These are phyloP conservation scores for Sporothrix phasma DNA, from an alignment of 2,329 filamentous ascomycete species.

Conservation along the genomic window DNA sequence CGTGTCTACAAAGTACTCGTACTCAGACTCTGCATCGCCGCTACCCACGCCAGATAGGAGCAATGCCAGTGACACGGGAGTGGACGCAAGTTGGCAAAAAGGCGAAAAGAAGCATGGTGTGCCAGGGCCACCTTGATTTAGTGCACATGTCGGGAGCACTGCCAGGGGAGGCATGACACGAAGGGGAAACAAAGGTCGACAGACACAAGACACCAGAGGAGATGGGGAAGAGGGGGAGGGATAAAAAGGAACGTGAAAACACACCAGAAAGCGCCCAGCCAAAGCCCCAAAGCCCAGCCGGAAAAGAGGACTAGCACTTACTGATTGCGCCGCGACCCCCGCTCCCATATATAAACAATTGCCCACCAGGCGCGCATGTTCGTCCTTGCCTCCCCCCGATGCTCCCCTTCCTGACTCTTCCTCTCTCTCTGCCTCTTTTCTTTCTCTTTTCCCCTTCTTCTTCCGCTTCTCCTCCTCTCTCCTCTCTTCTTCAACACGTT, in stretches of 20 bases:
- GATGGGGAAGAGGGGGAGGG: neutral
- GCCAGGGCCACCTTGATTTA: neutral
- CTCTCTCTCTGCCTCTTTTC: constrained; percentile 1
- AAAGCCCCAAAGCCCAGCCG: constrained; percentile 4
- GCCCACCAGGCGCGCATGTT: constrained; percentile 40
- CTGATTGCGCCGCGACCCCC: constrained; percentile 48
- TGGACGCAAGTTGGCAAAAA: neutral
- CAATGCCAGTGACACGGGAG: neutral
- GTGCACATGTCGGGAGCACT: constrained; percentile 3
- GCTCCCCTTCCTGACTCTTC: constrained; percentile 28
- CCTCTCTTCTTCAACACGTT: neutral
- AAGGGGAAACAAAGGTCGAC: neutral
- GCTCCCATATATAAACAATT: constrained; percentile 51
- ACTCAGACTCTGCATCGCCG: no score
- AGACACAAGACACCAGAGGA: neutral
- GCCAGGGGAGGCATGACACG: neutral
- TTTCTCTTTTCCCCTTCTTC: constrained; percentile 2
- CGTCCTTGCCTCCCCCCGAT: constrained; percentile 32
- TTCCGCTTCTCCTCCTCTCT: neutral
- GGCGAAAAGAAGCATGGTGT: neutral
- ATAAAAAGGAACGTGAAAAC: constrained; percentile 3
- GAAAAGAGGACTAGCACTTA: constrained; percentile 25
- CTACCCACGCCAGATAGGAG: neutral
- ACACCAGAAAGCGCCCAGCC: neutral
- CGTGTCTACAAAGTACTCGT: no score